Base-by-base conservation (phyloP, 2,329 filamentous ascomycete genomes). In the Diaporthe amygdali region DNA sequence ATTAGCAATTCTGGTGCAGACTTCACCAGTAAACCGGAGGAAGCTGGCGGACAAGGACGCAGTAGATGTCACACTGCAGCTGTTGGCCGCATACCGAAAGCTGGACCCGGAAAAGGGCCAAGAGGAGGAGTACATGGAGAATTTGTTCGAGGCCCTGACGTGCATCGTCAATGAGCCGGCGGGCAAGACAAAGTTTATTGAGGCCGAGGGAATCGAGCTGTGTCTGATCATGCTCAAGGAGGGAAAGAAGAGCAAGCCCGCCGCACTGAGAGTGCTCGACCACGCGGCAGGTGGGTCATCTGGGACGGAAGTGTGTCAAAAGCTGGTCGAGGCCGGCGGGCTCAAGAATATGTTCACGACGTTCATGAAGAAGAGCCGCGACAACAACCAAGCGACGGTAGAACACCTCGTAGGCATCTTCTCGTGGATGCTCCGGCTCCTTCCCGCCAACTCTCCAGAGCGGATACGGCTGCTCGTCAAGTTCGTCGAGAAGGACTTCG, bases 121-220 rank as follows among this genome's bases (percentile, higher is more conserved):
- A 64, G 96, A 98, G 80, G 95, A 97, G 79, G 96, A 99, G 82
- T 98, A 94, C 79, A 93, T 97, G 79, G 94, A 97, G 81, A 97
- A 99, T 75, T 79, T 98, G 0, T 99, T 99, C 79, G 95, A 97
- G 78, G 90, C 92, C 2, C 80, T 98, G 22, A 93, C 94, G 0
- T 97, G 93, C 75, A 83, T 97, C 1, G 93, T 92, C 0, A 93
- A 97, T 76, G 92, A 94, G 71, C 80, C 86, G 0, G 82, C 87
- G 5, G 95, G 95, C 7, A 98, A 98, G 80, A 78, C 83, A 12
- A 94, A 94, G 71, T 96, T 98, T 73, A 79, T 97, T 41, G 93
- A 96, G 75, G 95, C 94, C 2, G 96, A 99, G 83, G 96, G 96
- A 46, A 89, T 97, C 14, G 96, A 99, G 79, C 88, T 99, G 7